phyloP scores from a whole-genome alignment of 2,329 filamentous ascomycete genomes.

The Verticillium tricorpus region DNA sequence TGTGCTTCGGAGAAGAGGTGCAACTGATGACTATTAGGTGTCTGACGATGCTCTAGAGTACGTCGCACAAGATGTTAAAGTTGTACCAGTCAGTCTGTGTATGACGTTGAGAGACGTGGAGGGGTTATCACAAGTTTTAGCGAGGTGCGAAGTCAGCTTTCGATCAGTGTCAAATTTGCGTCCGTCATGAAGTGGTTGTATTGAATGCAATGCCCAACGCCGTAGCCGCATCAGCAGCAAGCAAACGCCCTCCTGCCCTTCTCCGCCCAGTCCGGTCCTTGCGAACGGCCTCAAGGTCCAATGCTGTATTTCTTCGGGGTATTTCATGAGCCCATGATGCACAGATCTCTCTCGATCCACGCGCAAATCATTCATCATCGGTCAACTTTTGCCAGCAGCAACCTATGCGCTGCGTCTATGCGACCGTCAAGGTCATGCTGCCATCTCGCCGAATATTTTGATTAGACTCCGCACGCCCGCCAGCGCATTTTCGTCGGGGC shows the following conservation, averaged over 20 bases:
- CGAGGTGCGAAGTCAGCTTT: too few relatives aligned
- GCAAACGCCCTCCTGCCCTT: not conserved
- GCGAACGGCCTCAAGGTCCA: not conserved
- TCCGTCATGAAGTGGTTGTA: not conserved
- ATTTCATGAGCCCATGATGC: not conserved
- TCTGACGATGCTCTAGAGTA: too few relatives aligned
- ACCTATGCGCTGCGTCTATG: not conserved
- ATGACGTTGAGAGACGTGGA: too few relatives aligned
- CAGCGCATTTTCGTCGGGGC: constrained; percentile 81
- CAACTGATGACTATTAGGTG: too few relatives aligned
- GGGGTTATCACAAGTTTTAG: too few relatives aligned
- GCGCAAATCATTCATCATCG: not conserved
- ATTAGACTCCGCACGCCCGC: constrained; percentile 68
- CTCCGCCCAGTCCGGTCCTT: not conserved
- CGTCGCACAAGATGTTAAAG: too few relatives aligned
- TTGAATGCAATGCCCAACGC: not conserved
- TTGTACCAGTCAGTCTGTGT: too few relatives aligned
- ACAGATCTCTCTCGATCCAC: not conserved
- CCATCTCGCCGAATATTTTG: constrained; percentile 66
- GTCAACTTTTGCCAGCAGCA: not conserved
- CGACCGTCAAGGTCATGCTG: constrained; percentile 18
- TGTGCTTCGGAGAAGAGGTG: too few relatives aligned
- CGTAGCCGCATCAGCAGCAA: not conserved
- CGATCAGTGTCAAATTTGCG: too few relatives aligned
- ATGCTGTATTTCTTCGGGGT: not conserved